Evolutionary conservation across 306 rosid species (phyloP).

Genomic region (Phaseolus lunatus): DNA sequence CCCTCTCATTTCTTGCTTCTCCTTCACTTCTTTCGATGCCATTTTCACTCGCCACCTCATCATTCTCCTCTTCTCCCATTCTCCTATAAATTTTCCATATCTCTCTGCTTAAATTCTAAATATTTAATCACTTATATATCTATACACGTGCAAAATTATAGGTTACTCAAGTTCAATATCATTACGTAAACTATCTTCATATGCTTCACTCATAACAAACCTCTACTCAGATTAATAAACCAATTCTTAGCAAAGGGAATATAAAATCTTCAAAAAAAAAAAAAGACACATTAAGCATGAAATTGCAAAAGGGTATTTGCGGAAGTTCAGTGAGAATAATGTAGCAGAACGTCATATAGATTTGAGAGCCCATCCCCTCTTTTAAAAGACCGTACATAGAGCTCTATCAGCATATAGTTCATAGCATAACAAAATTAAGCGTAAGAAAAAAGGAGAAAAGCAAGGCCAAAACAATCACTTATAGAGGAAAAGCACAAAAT

Average conservation of each 20-base stretch:
- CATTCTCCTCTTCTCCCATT: constrained; percentile 44
- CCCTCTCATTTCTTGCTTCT: constrained; percentile 67
- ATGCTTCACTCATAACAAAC: background rate
- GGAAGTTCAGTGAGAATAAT: constrained; percentile 49
- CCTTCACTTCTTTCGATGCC: constrained; percentile 86
- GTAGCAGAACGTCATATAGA: constrained; percentile 62
- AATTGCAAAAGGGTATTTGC: constrained; percentile 61
- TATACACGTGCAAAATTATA: background rate
- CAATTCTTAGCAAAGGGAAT: background rate
- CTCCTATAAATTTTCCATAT: too few relatives aligned
- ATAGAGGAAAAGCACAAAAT: constrained; percentile 40
- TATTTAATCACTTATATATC: background rate
- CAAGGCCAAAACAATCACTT: background rate
- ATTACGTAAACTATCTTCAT: background rate
- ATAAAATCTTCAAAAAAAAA: background rate
- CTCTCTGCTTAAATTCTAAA: too few relatives aligned
- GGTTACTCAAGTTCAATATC: background rate
- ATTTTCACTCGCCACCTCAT: constrained; percentile 68
- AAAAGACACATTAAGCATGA: background rate
- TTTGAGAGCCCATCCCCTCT: constrained; percentile 67
- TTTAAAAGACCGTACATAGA: constrained; percentile 50
- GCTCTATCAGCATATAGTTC: constrained; percentile 18
- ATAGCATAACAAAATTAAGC: constrained; percentile 22
- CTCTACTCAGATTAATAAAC: background rate
- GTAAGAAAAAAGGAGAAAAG: constrained; percentile 23